A percentile compares a stretch with the other conserved stretches of the same genome.
Conservation (phyloP, 1,284 basidiomycete species). For the Puccinia hordei region DNA sequence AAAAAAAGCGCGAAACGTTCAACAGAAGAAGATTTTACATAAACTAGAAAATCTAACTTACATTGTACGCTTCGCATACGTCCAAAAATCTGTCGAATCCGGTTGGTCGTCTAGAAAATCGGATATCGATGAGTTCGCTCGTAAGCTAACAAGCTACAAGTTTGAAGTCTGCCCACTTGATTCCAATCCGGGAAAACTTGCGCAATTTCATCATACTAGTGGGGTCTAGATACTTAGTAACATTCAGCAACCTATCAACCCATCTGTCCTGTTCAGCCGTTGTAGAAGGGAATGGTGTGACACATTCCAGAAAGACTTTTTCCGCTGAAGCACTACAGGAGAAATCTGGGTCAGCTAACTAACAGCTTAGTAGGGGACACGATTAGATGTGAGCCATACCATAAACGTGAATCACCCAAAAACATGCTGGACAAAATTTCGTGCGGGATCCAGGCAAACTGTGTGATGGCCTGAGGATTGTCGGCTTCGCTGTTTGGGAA, state of each 20-base stretch:
- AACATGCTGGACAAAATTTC: conserved; percentile 65
- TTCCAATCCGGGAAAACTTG: conserved; percentile 27
- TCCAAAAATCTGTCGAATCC: conserved; percentile 70
- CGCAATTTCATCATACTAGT: conserved; percentile 29
- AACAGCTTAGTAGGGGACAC: conserved; percentile 65
- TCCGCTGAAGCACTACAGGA: conserved; percentile 66
- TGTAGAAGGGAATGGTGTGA: conserved; percentile 73
- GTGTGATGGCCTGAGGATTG: conserved; percentile 71
- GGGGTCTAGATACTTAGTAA: conserved; percentile 29
- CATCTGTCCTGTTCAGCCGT: conserved; percentile 31
- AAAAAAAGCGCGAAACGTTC: neutral
- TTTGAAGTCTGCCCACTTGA: conserved; percentile 64
- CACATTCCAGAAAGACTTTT: conserved; percentile 70
- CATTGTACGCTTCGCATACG: conserved; percentile 76
- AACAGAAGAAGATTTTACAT: neutral
- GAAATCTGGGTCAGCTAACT: conserved; percentile 51
- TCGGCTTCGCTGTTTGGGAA: conserved; percentile 70
- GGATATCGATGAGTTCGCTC: conserved; percentile 10
- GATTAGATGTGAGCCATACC: conserved; percentile 53
- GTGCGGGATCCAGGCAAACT: conserved; percentile 93
- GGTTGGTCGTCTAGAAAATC: conserved; percentile 65
- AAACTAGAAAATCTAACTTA: conserved; percentile 60
- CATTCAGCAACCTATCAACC: conserved; percentile 39
- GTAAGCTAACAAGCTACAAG: conserved; percentile 62
- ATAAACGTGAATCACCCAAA: conserved; percentile 45